A percentile compares a stretch with the other conserved stretches of the same genome.
Evolutionary conservation across 768 basidiomycete genomes (phyloP).

Genomic region (Leucocoprinus birnbaumii): DNA sequence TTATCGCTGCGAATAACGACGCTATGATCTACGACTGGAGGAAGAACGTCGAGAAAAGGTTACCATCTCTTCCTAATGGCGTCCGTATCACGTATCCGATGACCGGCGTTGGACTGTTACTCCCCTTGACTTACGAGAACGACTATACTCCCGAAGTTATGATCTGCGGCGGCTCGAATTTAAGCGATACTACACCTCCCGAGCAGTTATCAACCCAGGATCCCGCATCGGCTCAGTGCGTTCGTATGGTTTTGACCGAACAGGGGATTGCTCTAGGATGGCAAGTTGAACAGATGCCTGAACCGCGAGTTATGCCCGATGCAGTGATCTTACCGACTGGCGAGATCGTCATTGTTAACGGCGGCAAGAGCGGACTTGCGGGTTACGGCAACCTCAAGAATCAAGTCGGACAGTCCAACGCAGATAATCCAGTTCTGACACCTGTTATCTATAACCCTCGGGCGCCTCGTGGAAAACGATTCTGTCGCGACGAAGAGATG

Average conservation of each 20-base stretch:
- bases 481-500: conserved; percentile 49
- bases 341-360: conserved; percentile 72
- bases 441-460: conserved; percentile 69
- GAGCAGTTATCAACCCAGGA: conserved; percentile 71
- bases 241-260: conserved; percentile 62
- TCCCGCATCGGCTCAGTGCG: conserved; percentile 71
- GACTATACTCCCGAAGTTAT: conserved; percentile 67
- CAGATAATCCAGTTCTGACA: conserved; percentile 64
- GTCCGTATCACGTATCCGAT: conserved; percentile 84
- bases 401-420: conserved; percentile 76
- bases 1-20: conserved; percentile 76
- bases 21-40: conserved; percentile 82
- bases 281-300: conserved; percentile 74
- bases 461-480: conserved; percentile 53
- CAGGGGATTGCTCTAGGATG: conserved; percentile 67
- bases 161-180: conserved; percentile 72
- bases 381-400: conserved; percentile 73
- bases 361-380: conserved; percentile 68
- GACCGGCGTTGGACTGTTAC: conserved; percentile 70
- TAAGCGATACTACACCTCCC: conserved; percentile 57
- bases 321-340: conserved; percentile 81
- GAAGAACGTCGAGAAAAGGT: conserved; percentile 52
- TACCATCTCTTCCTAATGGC: conserved; percentile 72
- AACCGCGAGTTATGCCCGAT: conserved; percentile 75
- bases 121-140: conserved; percentile 64